Percentiles rank a stretch among this genome's conserved stretches.
Evolutionary conservation across 2,329 filamentous ascomycete genomes (phyloP).

Genomic region (Hypoxylon sp.): DNA sequence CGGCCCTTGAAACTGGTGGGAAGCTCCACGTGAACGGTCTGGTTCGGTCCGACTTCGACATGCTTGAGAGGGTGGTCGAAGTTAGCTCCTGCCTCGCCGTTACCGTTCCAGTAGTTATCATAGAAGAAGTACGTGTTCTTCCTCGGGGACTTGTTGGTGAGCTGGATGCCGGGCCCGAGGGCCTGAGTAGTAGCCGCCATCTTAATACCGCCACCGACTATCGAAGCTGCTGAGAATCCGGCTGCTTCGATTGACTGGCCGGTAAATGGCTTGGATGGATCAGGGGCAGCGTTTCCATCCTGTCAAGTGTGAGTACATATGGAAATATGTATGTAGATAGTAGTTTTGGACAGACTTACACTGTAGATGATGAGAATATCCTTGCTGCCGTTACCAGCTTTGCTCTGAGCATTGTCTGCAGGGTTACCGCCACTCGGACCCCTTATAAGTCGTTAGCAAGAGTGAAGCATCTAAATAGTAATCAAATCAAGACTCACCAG

Average conservation of each 20-base stretch:
- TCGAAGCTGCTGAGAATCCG: slow-evolving; percentile 11
- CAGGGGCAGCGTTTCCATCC: slow-evolving; percentile 47
- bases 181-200: slow-evolving; percentile 30
- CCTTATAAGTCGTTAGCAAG: slow-evolving; percentile 45
- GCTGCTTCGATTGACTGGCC: slow-evolving; percentile 34
- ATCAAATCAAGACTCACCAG: slow-evolving; percentile 41
- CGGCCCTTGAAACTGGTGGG: slow-evolving; percentile 57
- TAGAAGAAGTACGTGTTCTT: slow-evolving; percentile 58
- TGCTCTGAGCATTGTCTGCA: slow-evolving; percentile 56
- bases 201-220: neutral
- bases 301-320: slow-evolving; percentile 18
- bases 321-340: neutral
- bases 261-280: slow-evolving; percentile 45
- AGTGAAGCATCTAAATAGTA: neutral
- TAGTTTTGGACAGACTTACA: slow-evolving; percentile 45
- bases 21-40: slow-evolving; percentile 53
- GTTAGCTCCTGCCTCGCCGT: slow-evolving; percentile 58
- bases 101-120: slow-evolving; percentile 60
- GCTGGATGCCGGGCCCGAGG: slow-evolving; percentile 54
- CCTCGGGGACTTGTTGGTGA: slow-evolving; percentile 56
- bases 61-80: slow-evolving; percentile 58
- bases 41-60: slow-evolving; percentile 53
- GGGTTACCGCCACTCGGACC: slow-evolving; percentile 52
- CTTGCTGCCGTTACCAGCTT: slow-evolving; percentile 57
- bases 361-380: slow-evolving; percentile 58